Percentiles rank a stretch among this genome's conserved stretches.
phyloP scores from a whole-genome alignment of 2,329 filamentous ascomycete species.

The Didymella arachidicola region DNA sequence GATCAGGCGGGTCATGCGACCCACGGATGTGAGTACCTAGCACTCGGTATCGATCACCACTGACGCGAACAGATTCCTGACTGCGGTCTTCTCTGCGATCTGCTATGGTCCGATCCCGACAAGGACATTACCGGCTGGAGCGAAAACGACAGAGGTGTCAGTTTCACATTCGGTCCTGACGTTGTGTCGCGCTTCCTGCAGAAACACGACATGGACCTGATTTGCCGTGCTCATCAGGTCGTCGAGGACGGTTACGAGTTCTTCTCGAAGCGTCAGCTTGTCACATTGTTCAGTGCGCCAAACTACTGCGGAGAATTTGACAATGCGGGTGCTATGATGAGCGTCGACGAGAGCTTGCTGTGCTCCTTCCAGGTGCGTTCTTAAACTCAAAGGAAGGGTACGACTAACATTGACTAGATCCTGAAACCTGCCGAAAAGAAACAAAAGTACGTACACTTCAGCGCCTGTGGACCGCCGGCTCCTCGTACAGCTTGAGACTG shows the following conservation, averaged over 20 bases:
- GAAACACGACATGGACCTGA: conserved; percentile 99
- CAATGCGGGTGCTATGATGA: conserved; percentile 99
- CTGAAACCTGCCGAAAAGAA: conserved; percentile 99
- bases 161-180: conserved; percentile 97
- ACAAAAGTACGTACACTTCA: conserved; percentile 97
- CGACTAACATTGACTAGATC: conserved; percentile 67
- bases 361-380: conserved; percentile 92
- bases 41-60: conserved; percentile 16
- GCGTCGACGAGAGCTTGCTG: conserved; percentile 95
- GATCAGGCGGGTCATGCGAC: conserved; percentile 97
- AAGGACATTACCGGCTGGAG: conserved; percentile 99
- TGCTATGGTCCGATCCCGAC: conserved; percentile 98
- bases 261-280: conserved; percentile 97
- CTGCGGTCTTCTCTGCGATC: conserved; percentile 94
- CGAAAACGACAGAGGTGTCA: conserved; percentile 98
- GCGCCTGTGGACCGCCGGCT: conserved; percentile 73
- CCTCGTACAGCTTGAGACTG: conserved; percentile 67
- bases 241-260: conserved; percentile 99
- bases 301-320: conserved; percentile 99
- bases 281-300: conserved; percentile 96
- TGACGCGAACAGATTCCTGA: conserved; percentile 83
- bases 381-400: background rate
- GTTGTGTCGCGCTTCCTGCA: conserved; percentile 97
- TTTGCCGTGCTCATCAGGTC: conserved; percentile 97
- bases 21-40: conserved; percentile 83